Evolutionary conservation across 768 basidiomycete species (phyloP).

Genomic region (Grammothele lineata): DNA sequence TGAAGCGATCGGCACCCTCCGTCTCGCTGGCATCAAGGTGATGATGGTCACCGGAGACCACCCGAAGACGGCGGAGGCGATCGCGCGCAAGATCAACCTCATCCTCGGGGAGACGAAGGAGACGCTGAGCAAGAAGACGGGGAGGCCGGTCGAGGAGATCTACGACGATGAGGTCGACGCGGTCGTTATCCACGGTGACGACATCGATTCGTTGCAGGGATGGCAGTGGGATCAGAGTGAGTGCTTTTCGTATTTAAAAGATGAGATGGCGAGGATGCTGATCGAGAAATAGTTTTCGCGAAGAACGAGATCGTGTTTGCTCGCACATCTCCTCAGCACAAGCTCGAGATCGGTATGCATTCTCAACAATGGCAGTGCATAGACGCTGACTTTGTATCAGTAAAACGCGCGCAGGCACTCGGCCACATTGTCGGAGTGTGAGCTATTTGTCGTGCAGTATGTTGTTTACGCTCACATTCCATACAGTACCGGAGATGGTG

Average conservation of each 20-base stretch:
- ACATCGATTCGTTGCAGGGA: slow-evolving; percentile 59
- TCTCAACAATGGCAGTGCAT: not conserved
- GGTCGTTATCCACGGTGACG: slow-evolving; percentile 65
- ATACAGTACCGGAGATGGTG: slow-evolving; percentile 62
- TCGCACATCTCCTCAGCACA: slow-evolving; percentile 68
- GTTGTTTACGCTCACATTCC: not conserved
- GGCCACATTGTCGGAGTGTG: slow-evolving; percentile 73
- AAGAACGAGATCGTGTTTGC: slow-evolving; percentile 72
- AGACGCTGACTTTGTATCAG: slow-evolving; percentile 29
- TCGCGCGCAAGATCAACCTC: slow-evolving; percentile 68
- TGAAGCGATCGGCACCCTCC: slow-evolving; percentile 66
- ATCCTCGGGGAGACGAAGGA: slow-evolving; percentile 64
- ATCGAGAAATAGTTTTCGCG: slow-evolving; percentile 60
- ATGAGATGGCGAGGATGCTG: too few relatives aligned
- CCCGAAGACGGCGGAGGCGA: slow-evolving; percentile 71
- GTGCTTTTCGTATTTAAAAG: not conserved
- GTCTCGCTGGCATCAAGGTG: slow-evolving; percentile 69
- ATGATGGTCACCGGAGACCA: slow-evolving; percentile 79
- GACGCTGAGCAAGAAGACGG: slow-evolving; percentile 53
- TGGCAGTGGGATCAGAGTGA: slow-evolving; percentile 75
- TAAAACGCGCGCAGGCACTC: slow-evolving; percentile 66
- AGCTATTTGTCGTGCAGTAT: slow-evolving; percentile 22
- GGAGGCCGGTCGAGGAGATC: slow-evolving; percentile 49
- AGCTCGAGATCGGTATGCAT: slow-evolving; percentile 59
- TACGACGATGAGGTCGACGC: slow-evolving; percentile 68